phyloP scores from a whole-genome alignment of 169 alveolate genomes.

The Plasmodium relictum region DNA sequence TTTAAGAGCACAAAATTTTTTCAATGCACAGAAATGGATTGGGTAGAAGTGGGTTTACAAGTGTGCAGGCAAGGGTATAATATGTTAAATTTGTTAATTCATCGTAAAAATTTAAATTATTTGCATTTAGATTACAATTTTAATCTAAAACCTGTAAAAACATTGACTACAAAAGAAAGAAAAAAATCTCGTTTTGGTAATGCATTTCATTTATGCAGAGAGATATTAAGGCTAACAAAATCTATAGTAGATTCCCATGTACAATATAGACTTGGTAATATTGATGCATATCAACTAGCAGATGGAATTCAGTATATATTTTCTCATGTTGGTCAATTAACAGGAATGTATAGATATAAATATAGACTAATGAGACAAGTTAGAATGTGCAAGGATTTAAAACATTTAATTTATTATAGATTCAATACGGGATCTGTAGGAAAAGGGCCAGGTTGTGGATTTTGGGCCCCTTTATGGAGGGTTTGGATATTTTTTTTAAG shows the following conservation, averaged over 20 bases:
- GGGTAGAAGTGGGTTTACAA: slow-evolving; percentile 99
- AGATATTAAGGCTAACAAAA: slow-evolving; percentile 98
- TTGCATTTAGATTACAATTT: slow-evolving; percentile 99
- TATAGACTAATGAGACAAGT: slow-evolving; percentile 99
- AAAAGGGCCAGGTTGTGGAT: slow-evolving; percentile 99
- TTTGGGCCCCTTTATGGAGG: slow-evolving; percentile 99
- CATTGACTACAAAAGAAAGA: slow-evolving; percentile 99
- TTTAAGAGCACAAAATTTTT: slow-evolving; percentile 98
- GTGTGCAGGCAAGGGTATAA: slow-evolving; percentile 99
- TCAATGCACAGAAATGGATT: slow-evolving; percentile 98
- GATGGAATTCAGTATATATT: slow-evolving; percentile 99
- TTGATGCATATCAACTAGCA: slow-evolving; percentile 99
- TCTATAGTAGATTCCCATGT: slow-evolving; percentile 99
- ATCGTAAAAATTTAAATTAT: slow-evolving; percentile 98
- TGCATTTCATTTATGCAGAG: slow-evolving; percentile 99
- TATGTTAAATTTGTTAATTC: slow-evolving; percentile 98
- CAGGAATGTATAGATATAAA: slow-evolving; percentile 99
- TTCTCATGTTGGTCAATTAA: slow-evolving; percentile 99
- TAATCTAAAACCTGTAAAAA: slow-evolving; percentile 99
- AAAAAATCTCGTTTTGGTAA: slow-evolving; percentile 99
- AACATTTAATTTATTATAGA: slow-evolving; percentile 99
- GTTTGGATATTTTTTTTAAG: slow-evolving; percentile 99
- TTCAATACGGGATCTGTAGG: slow-evolving; percentile 99
- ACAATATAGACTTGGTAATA: slow-evolving; percentile 98
- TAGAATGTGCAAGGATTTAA: slow-evolving; percentile 99